These are phyloP conservation scores for Chlorella vulgaris DNA, from an alignment of 139 green algal species.

Conservation along the genomic window DNA sequence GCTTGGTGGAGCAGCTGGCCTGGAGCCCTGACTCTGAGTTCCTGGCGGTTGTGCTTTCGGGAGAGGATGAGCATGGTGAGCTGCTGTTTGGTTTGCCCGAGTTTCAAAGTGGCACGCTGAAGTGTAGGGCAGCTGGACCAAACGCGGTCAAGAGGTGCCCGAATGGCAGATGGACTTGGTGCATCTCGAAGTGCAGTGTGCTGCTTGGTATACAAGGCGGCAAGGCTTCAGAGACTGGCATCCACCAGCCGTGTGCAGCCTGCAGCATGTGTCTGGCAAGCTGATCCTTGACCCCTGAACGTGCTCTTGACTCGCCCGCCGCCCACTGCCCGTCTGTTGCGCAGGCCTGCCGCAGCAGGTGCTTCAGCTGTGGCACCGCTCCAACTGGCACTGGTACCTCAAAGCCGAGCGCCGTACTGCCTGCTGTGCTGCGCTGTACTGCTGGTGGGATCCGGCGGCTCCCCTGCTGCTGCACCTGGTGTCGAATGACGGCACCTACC, in stretches of 20 bases:
- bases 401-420: conserved; percentile 73
- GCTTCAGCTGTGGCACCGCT: conserved; percentile 90
- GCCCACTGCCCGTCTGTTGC: background rate
- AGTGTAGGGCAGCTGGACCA: too few relatives aligned
- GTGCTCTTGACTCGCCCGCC: background rate
- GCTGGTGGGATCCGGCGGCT: conserved; percentile 1
- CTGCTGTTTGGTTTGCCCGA: too few relatives aligned
- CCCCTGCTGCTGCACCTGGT: conserved; percentile 54
- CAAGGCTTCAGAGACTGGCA: too few relatives aligned
- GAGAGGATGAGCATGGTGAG: conserved; percentile 12
- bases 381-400: conserved; percentile 97
- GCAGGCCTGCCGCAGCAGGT: conserved; percentile 18
- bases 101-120: too few relatives aligned
- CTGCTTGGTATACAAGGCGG: too few relatives aligned
- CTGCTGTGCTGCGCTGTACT: conserved; percentile 11
- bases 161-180: too few relatives aligned
- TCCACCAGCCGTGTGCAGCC: too few relatives aligned
- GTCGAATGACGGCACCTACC: conserved; percentile 32
- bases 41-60: conserved; percentile 69
- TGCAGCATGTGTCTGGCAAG: too few relatives aligned
- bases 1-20: conserved; percentile 45
- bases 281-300: too few relatives aligned
- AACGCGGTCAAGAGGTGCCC: too few relatives aligned
- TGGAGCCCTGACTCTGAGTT: conserved; percentile 89
- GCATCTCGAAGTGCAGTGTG: too few relatives aligned